Evolutionary conservation across 2,329 filamentous ascomycete species (phyloP).

Genomic region (Aspergillus candidus): DNA sequence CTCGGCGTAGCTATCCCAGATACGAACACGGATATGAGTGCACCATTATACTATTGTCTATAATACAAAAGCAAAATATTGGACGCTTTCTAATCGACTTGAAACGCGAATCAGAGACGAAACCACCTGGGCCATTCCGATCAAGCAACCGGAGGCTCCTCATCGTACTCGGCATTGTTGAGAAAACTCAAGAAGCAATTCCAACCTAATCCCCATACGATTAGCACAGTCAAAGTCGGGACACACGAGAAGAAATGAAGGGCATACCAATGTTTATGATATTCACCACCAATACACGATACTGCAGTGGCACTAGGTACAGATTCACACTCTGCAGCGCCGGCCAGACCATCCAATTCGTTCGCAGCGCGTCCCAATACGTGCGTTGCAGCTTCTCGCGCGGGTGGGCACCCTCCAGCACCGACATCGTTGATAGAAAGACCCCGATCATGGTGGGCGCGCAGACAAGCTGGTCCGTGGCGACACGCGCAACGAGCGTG

Average conservation of each 20-base stretch:
- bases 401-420: conserved; percentile 9
- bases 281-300: conserved; percentile 12
- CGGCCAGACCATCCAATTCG: conserved; percentile 14
- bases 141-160: too few relatives aligned
- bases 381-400: conserved; percentile 8
- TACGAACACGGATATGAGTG: too few relatives aligned
- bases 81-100: too few relatives aligned
- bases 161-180: conserved; percentile 5
- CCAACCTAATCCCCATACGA: conserved; percentile 5
- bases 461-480: conserved; percentile 11
- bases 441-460: conserved; percentile 15
- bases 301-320: conserved; percentile 12
- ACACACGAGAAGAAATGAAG: neutral
- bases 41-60: too few relatives aligned
- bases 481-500: conserved; percentile 10
- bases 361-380: conserved; percentile 12
- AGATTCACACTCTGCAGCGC: conserved; percentile 10
- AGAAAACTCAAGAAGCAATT: conserved; percentile 15
- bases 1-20: too few relatives aligned
- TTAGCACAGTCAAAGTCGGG: neutral
- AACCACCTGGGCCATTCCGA: too few relatives aligned
- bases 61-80: too few relatives aligned
- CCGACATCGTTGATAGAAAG: conserved; percentile 13
- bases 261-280: conserved; percentile 13
- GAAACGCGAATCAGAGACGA: too few relatives aligned